Evolutionary conservation across 495 filamentous ascomycete species (phyloP), one percentile per base, ranked within the genome.

Genomic region (Neurospora terricola): DNA sequence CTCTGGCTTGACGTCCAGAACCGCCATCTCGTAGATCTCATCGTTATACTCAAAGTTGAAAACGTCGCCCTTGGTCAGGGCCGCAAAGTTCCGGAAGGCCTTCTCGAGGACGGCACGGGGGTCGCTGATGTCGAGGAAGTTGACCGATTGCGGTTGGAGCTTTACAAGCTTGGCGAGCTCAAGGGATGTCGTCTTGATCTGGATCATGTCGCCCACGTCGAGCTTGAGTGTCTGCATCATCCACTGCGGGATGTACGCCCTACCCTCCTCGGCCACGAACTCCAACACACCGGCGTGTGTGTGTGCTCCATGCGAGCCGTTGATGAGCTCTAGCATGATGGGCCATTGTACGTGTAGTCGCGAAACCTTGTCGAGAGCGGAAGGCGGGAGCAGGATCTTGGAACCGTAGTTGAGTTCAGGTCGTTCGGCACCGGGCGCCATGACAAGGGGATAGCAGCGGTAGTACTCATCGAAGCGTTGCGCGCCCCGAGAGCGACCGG

Each of bases 41-140:
- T 98, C 94, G 78, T 98, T 98, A 82, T 99, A 99, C 69, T 89
- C 86, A 81, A 99, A 98, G 71, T 92, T 94, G 84, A 99, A 98
- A 23, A 96, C 86, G 76, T 99, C 96, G 74, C 93, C 93, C 75
- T 92, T 92, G 5, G 94, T 97, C 6, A 98, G 86, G 66, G 95
- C 94, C 6, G 94, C 91, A 81, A 98, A 99, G 80, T 96, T 96
- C 9, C 94, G 90, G 82, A 99, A 97, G 8, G 93, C 94, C 74
- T 94, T 96, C 80, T 99, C 96, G 23, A 99, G 88, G 4, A 99
- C 96, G n/a, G 96, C 96, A 82, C 97, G 97, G 0, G 96, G 96
- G 77, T 99, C 96, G 77, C 91, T 93, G 75, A 99, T 98, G 54
- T 98, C 94, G 70, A 98, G 91, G 83, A 98, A 98, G 73, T 90